Evolutionary conservation across 192 early-diverging fungal species (phyloP).

Genomic region (Diversispora epigaea): DNA sequence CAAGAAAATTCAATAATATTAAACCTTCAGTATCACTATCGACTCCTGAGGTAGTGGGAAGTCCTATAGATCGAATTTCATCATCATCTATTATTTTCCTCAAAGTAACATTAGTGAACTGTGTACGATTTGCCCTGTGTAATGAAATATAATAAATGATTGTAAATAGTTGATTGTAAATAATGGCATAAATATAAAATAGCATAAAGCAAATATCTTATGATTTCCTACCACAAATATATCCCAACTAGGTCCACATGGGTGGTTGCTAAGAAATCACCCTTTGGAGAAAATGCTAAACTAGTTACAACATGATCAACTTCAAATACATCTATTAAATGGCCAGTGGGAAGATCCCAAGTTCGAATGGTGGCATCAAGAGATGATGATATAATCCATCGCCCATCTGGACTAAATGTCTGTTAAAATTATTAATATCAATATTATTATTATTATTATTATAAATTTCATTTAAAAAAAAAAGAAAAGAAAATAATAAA

Average conservation of each 20-base stretch:
- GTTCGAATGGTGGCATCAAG: constrained; percentile 88
- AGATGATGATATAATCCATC: constrained; percentile 82
- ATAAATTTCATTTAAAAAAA: neutral
- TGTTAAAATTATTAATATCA: constrained; percentile 29
- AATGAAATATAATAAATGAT: neutral
- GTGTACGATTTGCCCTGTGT: constrained; percentile 71
- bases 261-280: constrained; percentile 88
- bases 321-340: constrained; percentile 82
- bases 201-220: neutral
- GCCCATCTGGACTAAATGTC: constrained; percentile 88
- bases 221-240: constrained; percentile 70
- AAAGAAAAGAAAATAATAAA: no score
- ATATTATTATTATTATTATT: neutral
- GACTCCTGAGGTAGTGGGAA: constrained; percentile 61
- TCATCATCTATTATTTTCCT: constrained; percentile 64
- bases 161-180: neutral
- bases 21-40: constrained; percentile 56
- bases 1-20: neutral
- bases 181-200: neutral
- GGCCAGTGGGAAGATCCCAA: constrained; percentile 94
- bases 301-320: constrained; percentile 77
- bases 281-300: constrained; percentile 84
- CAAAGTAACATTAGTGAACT: constrained; percentile 72
- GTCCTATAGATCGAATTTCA: constrained; percentile 43
- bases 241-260: constrained; percentile 92